These are phyloP conservation scores for Penstemon davidsonii DNA, from an alignment of 257 asterid genomes.

Conservation along the genomic window DNA sequence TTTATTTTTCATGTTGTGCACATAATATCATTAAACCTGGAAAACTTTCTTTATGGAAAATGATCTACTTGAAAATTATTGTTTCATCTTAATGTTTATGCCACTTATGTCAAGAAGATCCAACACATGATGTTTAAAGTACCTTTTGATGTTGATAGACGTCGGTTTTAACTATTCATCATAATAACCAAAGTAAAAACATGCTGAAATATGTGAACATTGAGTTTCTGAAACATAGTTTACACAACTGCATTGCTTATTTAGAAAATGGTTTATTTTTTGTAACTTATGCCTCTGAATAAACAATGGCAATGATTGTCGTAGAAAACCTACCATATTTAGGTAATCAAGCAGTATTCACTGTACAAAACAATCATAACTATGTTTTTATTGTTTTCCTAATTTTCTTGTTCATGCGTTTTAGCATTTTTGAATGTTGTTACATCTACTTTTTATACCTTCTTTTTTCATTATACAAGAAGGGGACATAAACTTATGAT, in stretches of 20 bases:
- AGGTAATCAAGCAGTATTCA: not conserved
- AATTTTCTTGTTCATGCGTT: not conserved
- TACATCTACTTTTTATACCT: not conserved
- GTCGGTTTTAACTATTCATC: no score
- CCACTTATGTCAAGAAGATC: not conserved
- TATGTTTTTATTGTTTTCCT: constrained; percentile 3
- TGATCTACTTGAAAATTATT: not conserved
- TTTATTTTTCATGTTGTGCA: not conserved
- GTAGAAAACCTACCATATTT: not conserved
- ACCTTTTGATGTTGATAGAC: no score
- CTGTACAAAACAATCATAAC: not conserved
- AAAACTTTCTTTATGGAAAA: not conserved
- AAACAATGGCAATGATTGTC: not conserved
- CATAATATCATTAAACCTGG: not conserved
- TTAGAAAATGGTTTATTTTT: constrained; percentile 9
- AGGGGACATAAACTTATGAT: constrained; percentile 12
- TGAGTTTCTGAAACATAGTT: not conserved
- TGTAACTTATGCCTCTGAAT: not conserved
- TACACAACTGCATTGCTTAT: not conserved
- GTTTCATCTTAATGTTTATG: not conserved
- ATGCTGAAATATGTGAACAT: no score
- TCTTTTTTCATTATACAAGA: not conserved
- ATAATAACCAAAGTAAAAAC: no score
- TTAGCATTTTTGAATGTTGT: not conserved
- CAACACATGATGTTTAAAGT: not conserved